Base-by-base conservation (phyloP, 768 basidiomycete genomes). In the Hortiboletus campestris region DNA sequence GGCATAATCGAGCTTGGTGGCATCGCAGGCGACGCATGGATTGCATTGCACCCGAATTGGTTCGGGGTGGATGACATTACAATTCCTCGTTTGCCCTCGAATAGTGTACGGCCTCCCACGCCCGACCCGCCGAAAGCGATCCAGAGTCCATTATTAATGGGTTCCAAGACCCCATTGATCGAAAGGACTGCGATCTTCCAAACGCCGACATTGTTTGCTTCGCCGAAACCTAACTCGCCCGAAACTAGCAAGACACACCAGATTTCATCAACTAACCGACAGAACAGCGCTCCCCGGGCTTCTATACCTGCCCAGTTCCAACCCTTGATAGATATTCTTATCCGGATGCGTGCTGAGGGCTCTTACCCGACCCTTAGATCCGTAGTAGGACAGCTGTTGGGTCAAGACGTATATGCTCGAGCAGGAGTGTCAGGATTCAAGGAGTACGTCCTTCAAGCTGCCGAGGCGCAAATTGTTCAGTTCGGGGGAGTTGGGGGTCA, bases 361-460 rank as follows among this genome's bases (percentile, higher is more conserved):
- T 47, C 58, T 34, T n/a, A 46, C 16, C 61, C 61, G n/a, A 66
- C 73, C 19, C 65, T 74, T 10, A 75, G 80, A 53, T 77, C 77
- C 25, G n/a, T 44, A 1, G 53, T 83, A 11, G 76, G 72, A 11
- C 36, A 64, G 28, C 60, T 65, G 31, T 57, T 84, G 12, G 34
- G 67, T 63, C 48, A 61, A 57, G 31, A 40, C 2, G 64, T 74
- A 2, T 81, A 80, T 49, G 60, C 64, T 61, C 63, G 63, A 34
- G 79, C 76, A 11, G 76, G 78, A 2, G 76, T 75, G 6, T 29
- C 70, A 7, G 74, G 63, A 25, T 80, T 82, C 57, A 67, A 67
- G 17, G 72, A 77, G 40, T 83, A 82, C 57, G 49, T 70, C 13
- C 59, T 56, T 10, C 56, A 74, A 51, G 81, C 81, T 13, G 66